These are phyloP conservation scores for Decorospora gaudefroyi DNA, from an alignment of 2,329 filamentous ascomycete genomes.

Conservation along the genomic window DNA sequence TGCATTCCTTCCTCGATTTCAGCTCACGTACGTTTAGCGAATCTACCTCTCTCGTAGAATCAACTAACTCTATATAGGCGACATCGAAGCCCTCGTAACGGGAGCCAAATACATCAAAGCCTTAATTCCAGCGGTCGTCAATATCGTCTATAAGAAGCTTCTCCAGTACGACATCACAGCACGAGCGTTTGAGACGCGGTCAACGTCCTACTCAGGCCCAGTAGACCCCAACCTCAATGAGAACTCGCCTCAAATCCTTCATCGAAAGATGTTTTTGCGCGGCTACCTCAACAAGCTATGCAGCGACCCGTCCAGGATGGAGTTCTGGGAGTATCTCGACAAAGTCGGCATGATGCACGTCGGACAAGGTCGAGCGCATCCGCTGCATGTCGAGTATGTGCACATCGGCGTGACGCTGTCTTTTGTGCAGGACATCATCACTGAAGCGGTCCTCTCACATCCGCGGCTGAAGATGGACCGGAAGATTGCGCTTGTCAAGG, in stretches of 20 bases:
- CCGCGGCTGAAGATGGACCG: conserved; percentile 67
- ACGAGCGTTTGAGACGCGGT: conserved; percentile 68
- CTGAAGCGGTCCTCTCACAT: conserved; percentile 74
- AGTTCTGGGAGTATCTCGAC: conserved; percentile 83
- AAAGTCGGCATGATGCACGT: conserved; percentile 87
- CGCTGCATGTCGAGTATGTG: conserved; percentile 78
- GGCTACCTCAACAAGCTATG: conserved; percentile 76
- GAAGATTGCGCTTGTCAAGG: conserved; percentile 75
- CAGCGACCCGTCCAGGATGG: conserved; percentile 72
- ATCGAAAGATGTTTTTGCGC: conserved; percentile 76
- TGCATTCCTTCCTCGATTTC: conserved; percentile 78
- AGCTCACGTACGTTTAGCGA: conserved; percentile 61
- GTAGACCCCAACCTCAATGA: conserved; percentile 67
- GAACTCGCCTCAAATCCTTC: conserved; percentile 72
- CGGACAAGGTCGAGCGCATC: conserved; percentile 71
- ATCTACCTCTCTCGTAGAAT: too few species aligned
- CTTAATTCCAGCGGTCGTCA: conserved; percentile 81
- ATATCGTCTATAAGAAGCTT: conserved; percentile 82
- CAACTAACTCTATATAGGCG: conserved; percentile 51
- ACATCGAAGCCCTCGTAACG: conserved; percentile 70
- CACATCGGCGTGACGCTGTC: conserved; percentile 74
- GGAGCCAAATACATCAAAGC: conserved; percentile 78
- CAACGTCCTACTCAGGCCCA: conserved; percentile 67
- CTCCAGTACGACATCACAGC: conserved; percentile 82
- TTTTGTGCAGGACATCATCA: conserved; percentile 77